Conservation (phyloP, 2,329 filamentous ascomycete species). For the Albifimbria verrucaria region DNA sequence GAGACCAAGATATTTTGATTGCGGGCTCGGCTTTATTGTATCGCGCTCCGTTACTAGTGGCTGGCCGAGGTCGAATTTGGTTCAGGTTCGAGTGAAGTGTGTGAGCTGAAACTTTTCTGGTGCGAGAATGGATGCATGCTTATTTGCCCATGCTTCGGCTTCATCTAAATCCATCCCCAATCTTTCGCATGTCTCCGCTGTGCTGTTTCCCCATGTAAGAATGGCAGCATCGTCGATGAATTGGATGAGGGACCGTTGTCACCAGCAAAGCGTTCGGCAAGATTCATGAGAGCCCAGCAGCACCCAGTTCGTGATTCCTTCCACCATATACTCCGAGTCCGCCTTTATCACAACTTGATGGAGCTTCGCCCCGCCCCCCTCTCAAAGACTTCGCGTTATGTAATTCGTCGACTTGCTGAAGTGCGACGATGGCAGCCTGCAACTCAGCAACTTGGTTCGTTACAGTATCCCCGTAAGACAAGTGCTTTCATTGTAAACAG, state of each 20-base stretch:
- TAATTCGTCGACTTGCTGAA: background rate
- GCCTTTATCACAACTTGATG: background rate
- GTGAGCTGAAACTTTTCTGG: constrained; percentile 1
- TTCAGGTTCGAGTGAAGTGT: background rate
- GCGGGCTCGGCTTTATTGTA: background rate
- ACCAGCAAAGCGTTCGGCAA: too few species aligned
- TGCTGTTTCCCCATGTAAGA: background rate
- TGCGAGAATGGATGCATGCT: background rate
- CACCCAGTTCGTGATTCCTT: background rate
- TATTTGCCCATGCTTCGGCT: background rate
- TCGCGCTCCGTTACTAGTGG: background rate
- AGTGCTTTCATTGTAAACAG: background rate
- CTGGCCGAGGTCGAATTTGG: background rate
- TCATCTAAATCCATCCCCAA: background rate
- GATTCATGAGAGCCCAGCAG: too few species aligned
- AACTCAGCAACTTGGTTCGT: background rate
- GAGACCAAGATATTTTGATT: background rate
- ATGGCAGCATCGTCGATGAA: background rate
- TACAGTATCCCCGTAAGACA: background rate
- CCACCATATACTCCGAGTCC: background rate
- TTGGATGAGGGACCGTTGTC: too few species aligned
- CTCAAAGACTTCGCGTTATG: background rate
- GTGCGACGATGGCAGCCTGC: background rate
- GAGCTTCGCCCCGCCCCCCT: background rate
- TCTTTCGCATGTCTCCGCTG: background rate